Base-by-base conservation (phyloP, 768 basidiomycete genomes). In the Mycena galopus region DNA sequence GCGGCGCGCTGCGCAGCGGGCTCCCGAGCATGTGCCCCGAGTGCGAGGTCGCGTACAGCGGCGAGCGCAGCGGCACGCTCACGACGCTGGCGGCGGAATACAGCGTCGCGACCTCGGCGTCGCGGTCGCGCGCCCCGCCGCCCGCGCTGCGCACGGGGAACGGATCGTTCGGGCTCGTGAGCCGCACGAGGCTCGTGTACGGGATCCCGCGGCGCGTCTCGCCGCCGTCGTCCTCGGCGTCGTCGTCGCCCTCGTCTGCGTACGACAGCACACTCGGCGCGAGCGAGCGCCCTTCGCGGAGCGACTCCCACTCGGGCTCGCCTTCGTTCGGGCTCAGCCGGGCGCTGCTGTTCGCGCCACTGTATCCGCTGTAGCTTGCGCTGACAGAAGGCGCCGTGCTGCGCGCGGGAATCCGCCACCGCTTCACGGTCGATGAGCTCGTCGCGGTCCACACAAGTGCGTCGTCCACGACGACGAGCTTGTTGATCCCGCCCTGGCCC, bases 371-470 rank as follows among this genome's bases (percentile, higher is more conserved):
- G n/a, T n/a, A n/a, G 0, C 76, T n/a, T 56, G 35, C 79, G 25
- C 11, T 7, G 39, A 39, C 39, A 14, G 39, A 3, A 30, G 64
- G 2, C 3, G 37, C 39, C 1, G 80, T 74, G 50, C 87, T 82
- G 57, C 88, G 82, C 63, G 84, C 79, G 9, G 94, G 93, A 0
- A 94, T 89, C 50, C 84, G 86, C 97, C 96, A 99, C 27, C 96
- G 87, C 77, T 87, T 92, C 76, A 98, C 87, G 63, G 88, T 93
- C 9, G 96, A 96, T 53, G 87, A 90, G 9, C 95, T 93, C 1
- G 93, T 92, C 0, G 96, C 96, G 0, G 96, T 95, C 97, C 97
- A 99, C 4, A 98, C 87, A 39, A 93, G 86, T 63, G 89, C 87
- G 77, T 98, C 94, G 76, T 96, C 95, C 84, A 94, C 89, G 1